These are phyloP conservation scores for Dioscorea cayenensis DNA, from an alignment of 116 monocot genomes.

Conservation along the genomic window DNA sequence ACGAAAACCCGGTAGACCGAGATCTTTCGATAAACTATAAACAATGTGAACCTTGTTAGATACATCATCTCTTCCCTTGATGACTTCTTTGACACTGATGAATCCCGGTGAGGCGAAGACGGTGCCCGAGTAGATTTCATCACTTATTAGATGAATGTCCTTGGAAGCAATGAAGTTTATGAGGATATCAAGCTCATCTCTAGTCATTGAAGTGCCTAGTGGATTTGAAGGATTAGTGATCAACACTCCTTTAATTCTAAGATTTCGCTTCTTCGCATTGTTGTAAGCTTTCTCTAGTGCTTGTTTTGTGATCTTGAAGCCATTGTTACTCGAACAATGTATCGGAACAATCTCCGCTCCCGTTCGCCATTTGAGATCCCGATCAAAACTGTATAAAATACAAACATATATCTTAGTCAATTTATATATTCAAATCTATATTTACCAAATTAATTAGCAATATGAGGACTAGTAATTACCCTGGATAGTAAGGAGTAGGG, in stretches of 20 bases:
- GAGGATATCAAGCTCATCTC: constrained; percentile 33
- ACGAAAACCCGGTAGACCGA: constrained; percentile 83
- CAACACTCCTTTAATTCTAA: constrained; percentile 45
- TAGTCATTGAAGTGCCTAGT: constrained; percentile 42
- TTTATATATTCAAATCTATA: too few relatives aligned
- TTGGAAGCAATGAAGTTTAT: constrained; percentile 35
- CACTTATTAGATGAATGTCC: constrained; percentile 65
- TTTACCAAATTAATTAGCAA: too few relatives aligned
- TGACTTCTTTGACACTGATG: constrained; percentile 47
- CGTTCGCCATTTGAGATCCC: constrained; percentile 86
- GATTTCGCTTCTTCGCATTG: constrained; percentile 14
- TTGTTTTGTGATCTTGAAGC: constrained; percentile 38
- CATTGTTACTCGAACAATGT: constrained; percentile 47
- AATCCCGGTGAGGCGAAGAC: constrained; percentile 44
- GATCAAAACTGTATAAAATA: constrained; percentile 46
- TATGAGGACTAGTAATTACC: constrained; percentile 23
- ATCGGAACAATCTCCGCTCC: constrained; percentile 74
- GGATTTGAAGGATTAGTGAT: constrained; percentile 90
- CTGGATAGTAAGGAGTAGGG: constrained; percentile 93
- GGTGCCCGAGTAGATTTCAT: constrained; percentile 82
- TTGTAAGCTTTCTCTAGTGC: constrained; percentile 47
- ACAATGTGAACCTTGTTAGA: constrained; percentile 57
- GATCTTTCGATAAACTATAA: constrained; percentile 83
- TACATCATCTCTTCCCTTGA: constrained; percentile 2
- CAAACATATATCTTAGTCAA: neutral